These are phyloP conservation scores for Saccharomycopsis vini DNA, from an alignment of 805 yeast species.

Conservation along the genomic window DNA sequence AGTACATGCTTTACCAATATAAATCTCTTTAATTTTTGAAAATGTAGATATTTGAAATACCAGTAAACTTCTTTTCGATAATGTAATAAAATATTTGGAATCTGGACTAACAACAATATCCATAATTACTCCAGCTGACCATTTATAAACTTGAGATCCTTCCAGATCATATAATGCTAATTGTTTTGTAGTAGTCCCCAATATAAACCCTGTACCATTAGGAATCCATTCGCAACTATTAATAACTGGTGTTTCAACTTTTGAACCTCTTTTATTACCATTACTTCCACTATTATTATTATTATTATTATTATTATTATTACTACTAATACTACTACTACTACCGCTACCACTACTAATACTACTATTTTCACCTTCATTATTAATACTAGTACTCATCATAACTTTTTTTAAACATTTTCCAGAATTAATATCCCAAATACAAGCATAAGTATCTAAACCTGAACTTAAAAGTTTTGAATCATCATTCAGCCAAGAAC, in stretches of 20 bases:
- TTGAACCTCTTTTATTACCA: too few species aligned
- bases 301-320: too few species aligned
- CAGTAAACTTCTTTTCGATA: conserved; percentile 55
- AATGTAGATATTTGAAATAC: conserved; percentile 45
- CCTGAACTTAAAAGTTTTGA: conserved; percentile 59
- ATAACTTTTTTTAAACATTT: conserved; percentile 7
- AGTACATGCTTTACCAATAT: conserved; percentile 51
- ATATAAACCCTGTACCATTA: conserved; percentile 42
- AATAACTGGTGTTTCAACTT: conserved; percentile 27
- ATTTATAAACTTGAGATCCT: conserved; percentile 23
- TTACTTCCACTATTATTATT: too few species aligned
- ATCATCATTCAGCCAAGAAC: conserved; percentile 74
- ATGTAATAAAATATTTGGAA: conserved; percentile 52
- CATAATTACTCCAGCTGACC: conserved; percentile 44
- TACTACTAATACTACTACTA: too few species aligned
- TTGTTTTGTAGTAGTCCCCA: conserved; percentile 73
- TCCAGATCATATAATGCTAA: conserved; percentile 38
- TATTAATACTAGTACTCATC: not conserved
- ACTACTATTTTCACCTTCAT: too few species aligned
- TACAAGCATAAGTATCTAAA: conserved; percentile 56
- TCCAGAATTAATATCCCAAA: conserved; percentile 53
- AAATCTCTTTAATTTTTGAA: conserved; percentile 35
- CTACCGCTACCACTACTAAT: too few species aligned
- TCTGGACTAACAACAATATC: conserved; percentile 62
- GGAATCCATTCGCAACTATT: conserved; percentile 69